Conservation (phyloP, 73 alveolate species). For the Urostyla sp. region DNA sequence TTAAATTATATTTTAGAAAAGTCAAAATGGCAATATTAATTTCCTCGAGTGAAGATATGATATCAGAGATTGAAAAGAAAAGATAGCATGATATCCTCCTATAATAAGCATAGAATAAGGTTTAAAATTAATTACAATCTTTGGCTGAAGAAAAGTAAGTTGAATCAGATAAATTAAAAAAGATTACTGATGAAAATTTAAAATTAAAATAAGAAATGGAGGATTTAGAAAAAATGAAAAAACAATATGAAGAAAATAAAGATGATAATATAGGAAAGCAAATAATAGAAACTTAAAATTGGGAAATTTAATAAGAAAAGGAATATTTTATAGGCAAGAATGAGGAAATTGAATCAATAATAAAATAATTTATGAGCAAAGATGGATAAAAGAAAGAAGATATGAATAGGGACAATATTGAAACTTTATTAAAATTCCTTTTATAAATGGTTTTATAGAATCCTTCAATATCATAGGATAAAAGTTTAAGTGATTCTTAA, state of each 20-base stretch:
- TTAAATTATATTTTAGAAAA: not conserved
- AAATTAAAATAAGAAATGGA: conserved; percentile 35
- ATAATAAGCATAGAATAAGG: conserved; percentile 13
- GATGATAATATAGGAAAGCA: no score
- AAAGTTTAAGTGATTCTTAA: not conserved
- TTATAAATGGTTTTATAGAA: conserved; percentile 34
- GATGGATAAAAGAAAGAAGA: conserved; percentile 26
- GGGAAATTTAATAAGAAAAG: conserved; percentile 25
- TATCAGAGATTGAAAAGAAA: conserved; percentile 31
- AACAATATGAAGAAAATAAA: conserved; percentile 32
- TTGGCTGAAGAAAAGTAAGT: not conserved
- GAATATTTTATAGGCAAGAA: conserved; percentile 26
- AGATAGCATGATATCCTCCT: conserved; percentile 1
- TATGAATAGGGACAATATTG: conserved; percentile 6
- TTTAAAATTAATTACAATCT: not conserved
- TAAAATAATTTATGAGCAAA: conserved; percentile 29
- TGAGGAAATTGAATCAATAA: conserved; percentile 33
- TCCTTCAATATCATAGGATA: conserved; percentile 5
- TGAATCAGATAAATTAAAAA: not conserved
- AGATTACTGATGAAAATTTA: conserved; percentile 26
- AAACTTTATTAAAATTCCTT: conserved; percentile 30
- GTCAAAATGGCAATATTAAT: conserved; percentile 37
- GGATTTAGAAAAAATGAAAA: not conserved
- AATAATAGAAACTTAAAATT: not conserved
- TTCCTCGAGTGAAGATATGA: conserved; percentile 42